phyloP scores from a whole-genome alignment of 139 green algal species.

The Picochlorum sp. region DNA sequence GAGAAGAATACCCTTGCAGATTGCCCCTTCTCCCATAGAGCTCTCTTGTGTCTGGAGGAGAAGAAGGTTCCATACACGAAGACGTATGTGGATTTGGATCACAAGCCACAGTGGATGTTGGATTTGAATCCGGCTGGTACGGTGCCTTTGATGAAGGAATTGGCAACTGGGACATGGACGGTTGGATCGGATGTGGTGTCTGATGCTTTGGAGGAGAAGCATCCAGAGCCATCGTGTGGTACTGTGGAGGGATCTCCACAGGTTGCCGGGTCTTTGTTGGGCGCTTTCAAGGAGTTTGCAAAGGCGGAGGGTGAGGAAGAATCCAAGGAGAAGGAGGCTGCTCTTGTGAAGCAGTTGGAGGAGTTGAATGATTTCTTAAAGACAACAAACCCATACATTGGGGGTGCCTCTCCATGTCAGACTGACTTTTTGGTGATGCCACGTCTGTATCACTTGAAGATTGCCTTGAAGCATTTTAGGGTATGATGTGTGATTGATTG shows the following conservation, averaged over 20 bases:
- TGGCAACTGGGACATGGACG: constrained; percentile 41
- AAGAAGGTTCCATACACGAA: constrained; percentile 64
- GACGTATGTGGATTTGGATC: constrained; percentile 63
- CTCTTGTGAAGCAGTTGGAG: constrained; percentile 18
- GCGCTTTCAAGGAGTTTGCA: constrained; percentile 52
- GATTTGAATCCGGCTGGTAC: constrained; percentile 48
- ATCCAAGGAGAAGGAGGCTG: constrained; percentile 39
- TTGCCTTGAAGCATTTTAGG: constrained; percentile 30
- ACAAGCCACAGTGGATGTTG: constrained; percentile 83
- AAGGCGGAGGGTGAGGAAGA: constrained; percentile 37
- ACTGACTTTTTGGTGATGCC: constrained; percentile 62
- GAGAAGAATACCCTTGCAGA: constrained; percentile 38
- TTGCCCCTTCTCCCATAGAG: constrained; percentile 78
- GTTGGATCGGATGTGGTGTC: constrained; percentile 58
- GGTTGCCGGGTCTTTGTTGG: constrained; percentile 57
- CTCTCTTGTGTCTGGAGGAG: constrained; percentile 69
- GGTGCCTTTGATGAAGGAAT: constrained; percentile 74
- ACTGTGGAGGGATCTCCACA: constrained; percentile 27
- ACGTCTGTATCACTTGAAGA: constrained; percentile 71
- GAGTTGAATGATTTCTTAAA: constrained; percentile 33
- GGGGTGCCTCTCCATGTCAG: constrained; percentile 40
- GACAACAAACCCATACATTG: constrained; percentile 42
- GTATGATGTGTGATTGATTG: not conserved
- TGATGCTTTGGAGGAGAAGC: constrained; percentile 60
- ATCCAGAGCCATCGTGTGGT: constrained; percentile 46